Evolutionary conservation across 169 alveolate species (phyloP).

Genomic region (Plasmodium malariae): DNA sequence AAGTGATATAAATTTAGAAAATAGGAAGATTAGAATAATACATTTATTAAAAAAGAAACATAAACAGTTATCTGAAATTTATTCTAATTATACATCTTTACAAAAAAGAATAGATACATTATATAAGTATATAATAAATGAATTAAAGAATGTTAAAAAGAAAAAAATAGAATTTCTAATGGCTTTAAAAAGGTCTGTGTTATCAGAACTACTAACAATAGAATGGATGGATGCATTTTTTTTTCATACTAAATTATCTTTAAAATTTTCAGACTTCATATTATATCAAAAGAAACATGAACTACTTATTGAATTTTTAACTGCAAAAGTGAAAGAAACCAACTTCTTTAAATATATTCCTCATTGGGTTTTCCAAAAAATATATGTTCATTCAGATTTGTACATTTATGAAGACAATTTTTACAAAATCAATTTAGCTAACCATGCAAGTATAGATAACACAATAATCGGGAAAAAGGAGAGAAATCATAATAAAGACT

Average conservation of each 20-base stretch:
- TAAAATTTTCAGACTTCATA: slow-evolving; percentile 49
- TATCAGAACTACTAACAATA: slow-evolving; percentile 86
- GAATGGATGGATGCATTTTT: slow-evolving; percentile 91
- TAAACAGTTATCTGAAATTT: slow-evolving; percentile 85
- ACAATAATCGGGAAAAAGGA: neutral
- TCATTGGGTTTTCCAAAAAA: slow-evolving; percentile 51
- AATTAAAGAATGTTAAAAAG: slow-evolving; percentile 83
- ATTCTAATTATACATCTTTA: slow-evolving; percentile 87
- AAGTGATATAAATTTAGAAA: slow-evolving; percentile 83
- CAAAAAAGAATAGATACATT: slow-evolving; percentile 88
- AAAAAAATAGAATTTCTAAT: slow-evolving; percentile 85
- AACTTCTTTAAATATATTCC: slow-evolving; percentile 60
- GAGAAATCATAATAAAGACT: neutral
- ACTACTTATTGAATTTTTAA: slow-evolving; percentile 33
- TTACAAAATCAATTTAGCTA: slow-evolving; percentile 15
- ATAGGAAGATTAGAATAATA: slow-evolving; percentile 81
- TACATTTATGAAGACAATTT: slow-evolving; percentile 55
- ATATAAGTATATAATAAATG: slow-evolving; percentile 83
- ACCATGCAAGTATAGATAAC: neutral
- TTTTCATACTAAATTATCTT: slow-evolving; percentile 56
- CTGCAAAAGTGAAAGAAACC: neutral
- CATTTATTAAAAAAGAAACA: slow-evolving; percentile 86
- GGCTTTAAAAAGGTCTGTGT: slow-evolving; percentile 88
- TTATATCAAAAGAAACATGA: slow-evolving; percentile 67
- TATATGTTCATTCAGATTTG: slow-evolving; percentile 26